Percentiles rank a stretch among this genome's conserved stretches.
Conservation (phyloP, 768 basidiomycete species). For the Calocybe indica region DNA sequence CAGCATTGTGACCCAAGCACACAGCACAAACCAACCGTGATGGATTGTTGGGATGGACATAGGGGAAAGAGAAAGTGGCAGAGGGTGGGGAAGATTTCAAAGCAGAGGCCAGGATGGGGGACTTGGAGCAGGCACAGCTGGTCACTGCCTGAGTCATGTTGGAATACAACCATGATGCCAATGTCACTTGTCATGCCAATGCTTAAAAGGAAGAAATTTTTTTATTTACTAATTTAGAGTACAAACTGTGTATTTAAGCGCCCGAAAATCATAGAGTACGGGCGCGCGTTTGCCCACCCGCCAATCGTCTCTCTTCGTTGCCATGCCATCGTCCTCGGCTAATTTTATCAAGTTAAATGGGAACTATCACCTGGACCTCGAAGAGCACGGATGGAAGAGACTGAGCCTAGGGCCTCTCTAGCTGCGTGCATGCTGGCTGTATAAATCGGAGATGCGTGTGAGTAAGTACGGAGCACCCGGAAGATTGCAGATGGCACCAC, state of each 20-base stretch:
- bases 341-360: background rate
- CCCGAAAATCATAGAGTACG: no score
- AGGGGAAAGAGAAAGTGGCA: background rate
- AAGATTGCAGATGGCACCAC: no score
- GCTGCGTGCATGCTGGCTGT: background rate
- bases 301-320: no score
- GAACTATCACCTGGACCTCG: background rate
- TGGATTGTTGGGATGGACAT: background rate
- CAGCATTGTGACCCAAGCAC: conserved; percentile 24
- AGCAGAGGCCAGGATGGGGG: background rate
- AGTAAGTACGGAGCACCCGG: background rate
- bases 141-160: background rate
- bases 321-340: no score
- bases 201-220: no score
- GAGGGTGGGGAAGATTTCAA: no score
- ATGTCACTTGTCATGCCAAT: no score
- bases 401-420: background rate
- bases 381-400: background rate
- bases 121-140: background rate
- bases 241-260: no score
- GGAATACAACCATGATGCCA: no score
- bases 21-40: conserved; percentile 20
- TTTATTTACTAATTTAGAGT: no score
- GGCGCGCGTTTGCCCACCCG: no score
- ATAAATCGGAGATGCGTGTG: background rate